A percentile compares a stretch with the other conserved stretches of the same genome.
Conservation (phyloP, 108 stramenopile species). For the Cyclotella sp. region DNA sequence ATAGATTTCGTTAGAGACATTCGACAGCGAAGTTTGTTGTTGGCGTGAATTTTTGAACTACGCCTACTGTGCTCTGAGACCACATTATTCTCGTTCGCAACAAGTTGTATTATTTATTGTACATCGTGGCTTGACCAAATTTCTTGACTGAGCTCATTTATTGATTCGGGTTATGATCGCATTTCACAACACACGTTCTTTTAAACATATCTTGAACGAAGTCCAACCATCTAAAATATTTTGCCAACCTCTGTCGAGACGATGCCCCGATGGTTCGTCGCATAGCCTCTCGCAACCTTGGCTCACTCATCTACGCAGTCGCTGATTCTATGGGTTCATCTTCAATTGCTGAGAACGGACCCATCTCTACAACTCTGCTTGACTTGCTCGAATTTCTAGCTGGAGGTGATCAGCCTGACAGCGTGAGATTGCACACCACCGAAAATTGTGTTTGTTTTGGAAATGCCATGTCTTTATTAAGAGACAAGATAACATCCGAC, state of each 20-base stretch:
- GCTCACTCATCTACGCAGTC: constrained; percentile 67
- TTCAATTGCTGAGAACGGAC: constrained; percentile 51
- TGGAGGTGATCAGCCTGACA: constrained; percentile 94
- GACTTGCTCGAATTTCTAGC: constrained; percentile 86
- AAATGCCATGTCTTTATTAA: constrained; percentile 59
- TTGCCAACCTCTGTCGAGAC: constrained; percentile 85
- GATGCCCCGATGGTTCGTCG: constrained; percentile 97
- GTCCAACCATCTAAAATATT: constrained; percentile 58
- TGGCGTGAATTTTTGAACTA: neutral
- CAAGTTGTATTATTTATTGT: neutral
- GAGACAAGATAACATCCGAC: neutral
- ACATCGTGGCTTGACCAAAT: neutral
- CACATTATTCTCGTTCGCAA: neutral
- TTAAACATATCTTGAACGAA: constrained; percentile 16
- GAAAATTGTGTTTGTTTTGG: constrained; percentile 92
- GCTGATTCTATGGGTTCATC: constrained; percentile 55
- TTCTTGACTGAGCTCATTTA: neutral
- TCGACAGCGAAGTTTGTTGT: neutral
- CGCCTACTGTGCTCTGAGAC: neutral
- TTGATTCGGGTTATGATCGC: neutral
- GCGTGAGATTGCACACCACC: constrained; percentile 93
- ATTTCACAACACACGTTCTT: no score
- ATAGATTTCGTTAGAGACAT: neutral
- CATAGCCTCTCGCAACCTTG: constrained; percentile 87
- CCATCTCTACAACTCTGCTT: constrained; percentile 59